phyloP scores from a whole-genome alignment of 148 eudicot genomes.

The Rhododendron henanense region DNA sequence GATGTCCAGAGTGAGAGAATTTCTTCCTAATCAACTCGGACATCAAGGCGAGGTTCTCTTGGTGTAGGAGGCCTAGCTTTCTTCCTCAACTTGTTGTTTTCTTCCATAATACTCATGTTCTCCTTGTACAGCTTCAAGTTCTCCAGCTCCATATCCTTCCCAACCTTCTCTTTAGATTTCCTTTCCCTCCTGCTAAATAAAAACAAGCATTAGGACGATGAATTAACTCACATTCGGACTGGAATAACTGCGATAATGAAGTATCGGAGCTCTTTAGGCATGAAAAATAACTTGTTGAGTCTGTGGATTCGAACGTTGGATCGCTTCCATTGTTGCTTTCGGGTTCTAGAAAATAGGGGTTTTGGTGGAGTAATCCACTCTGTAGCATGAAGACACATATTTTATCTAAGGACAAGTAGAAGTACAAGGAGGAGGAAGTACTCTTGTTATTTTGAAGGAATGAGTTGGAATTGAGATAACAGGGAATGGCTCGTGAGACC shows the following conservation, averaged over 20 bases:
- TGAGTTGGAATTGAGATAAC: neutral
- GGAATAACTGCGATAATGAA: too few relatives aligned
- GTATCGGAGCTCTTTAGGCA: neutral
- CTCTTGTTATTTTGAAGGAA: neutral
- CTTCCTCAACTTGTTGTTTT: constrained; percentile 67
- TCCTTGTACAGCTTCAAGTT: constrained; percentile 79
- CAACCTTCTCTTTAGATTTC: constrained; percentile 17
- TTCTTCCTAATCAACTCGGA: constrained; percentile 43
- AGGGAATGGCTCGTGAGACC: neutral
- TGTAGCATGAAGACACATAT: constrained; percentile 30
- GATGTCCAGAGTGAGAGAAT: neutral
- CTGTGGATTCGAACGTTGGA: constrained; percentile 32
- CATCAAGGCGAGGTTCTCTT: constrained; percentile 66
- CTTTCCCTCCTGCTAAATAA: constrained; percentile 21
- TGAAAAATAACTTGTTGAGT: constrained; percentile 29
- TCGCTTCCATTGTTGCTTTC: constrained; percentile 22
- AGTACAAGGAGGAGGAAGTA: neutral
- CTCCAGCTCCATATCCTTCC: constrained; percentile 48
- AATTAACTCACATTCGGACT: neutral
- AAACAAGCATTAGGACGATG: neutral
- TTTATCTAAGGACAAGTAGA: neutral
- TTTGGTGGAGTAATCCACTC: constrained; percentile 28
- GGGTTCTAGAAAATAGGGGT: neutral
- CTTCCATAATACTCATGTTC: constrained; percentile 66
- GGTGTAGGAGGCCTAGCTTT: constrained; percentile 53